Base-by-base conservation (phyloP, 352 stramenopile genomes). In the Globisporangium lucens region DNA sequence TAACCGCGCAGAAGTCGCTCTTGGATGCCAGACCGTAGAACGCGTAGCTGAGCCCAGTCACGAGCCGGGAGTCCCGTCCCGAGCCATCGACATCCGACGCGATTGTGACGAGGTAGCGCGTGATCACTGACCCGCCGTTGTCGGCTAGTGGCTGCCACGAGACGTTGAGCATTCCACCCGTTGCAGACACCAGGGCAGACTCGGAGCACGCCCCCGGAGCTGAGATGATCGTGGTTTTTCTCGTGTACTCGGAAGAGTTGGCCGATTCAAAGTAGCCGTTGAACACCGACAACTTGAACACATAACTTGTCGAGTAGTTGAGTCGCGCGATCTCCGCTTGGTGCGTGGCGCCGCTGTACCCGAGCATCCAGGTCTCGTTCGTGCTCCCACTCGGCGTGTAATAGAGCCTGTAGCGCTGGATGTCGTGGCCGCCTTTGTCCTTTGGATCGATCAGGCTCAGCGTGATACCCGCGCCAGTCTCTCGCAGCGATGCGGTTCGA, bases 401-500 rank as follows among this genome's bases (percentile, higher is more conserved):
- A 60, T 86, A 88, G 0, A 90, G 41, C 13, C 56, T 57, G 67
- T 83, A 87, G 2, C 33, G 64, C 9, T 65, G 62, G 24, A 90
- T 87, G 4, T 60, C 41, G 13, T 70, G 53, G 20, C 82, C 82
- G 6, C 82, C 82, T 20, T 70, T 83, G 46, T 90, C 82, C 27
- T 78, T 71, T 3, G 80, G 80, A 57, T 85, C 71, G 36, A 81
- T 49, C 1, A 90, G 56, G 6, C 24, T 71, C 58, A 90, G 56
- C 7, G 76, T 80, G 35, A 90, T 80, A 0, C 82, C 82, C 22
- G 79, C 82, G 0, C 82, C 82, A 4, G 82, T 88, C 38, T 67
- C 65, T 43, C 61, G 72, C 33, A 64, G 61, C 6, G 62, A 55
- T 8, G 52, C 66, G 9, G 87, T 51, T 13, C 27, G 46, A 13